Evolutionary conservation across 192 early-diverging fungal genomes (phyloP).

Genomic region (Linnemannia exigua): DNA sequence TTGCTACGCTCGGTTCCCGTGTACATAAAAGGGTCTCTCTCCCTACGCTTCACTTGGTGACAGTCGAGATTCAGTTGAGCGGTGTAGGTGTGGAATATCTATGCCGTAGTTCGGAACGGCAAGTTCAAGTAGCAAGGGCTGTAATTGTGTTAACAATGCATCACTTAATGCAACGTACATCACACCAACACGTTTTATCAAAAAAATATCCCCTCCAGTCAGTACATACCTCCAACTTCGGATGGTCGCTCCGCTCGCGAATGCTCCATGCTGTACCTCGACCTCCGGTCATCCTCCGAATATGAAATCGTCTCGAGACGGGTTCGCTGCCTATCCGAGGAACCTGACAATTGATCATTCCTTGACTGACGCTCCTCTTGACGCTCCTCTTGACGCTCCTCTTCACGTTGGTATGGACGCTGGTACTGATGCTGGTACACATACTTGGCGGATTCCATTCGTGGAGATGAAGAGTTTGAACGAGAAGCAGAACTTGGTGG

Average conservation of each 20-base stretch:
- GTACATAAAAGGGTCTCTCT: not conserved
- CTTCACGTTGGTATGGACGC: no score
- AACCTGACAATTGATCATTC: not conserved
- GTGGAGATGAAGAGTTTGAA: slow-evolving; percentile 1
- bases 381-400: no score
- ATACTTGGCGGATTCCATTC: not conserved
- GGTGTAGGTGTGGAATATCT: not conserved
- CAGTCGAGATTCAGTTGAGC: not conserved
- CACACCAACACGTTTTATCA: not conserved
- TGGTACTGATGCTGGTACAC: not conserved
- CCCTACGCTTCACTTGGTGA: not conserved
- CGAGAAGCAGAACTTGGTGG: not conserved
- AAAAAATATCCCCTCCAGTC: not conserved
- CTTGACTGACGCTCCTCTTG: not conserved
- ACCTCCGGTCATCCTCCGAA: slow-evolving; percentile 19
- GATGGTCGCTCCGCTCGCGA: slow-evolving; percentile 20
- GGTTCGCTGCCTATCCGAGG: not conserved
- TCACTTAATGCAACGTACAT: not conserved
- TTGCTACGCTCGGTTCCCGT: not conserved
- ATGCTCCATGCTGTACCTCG: not conserved
- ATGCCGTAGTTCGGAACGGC: not conserved
- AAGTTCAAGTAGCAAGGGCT: slow-evolving; percentile 1
- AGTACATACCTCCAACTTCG: slow-evolving; percentile 35
- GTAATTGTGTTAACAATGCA: not conserved
- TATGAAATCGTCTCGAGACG: not conserved